A percentile compares a stretch with the other conserved stretches of the same genome.
These are phyloP conservation scores for Candolleomyces aberdarensis DNA, from an alignment of 768 basidiomycete genomes.

Conservation along the genomic window DNA sequence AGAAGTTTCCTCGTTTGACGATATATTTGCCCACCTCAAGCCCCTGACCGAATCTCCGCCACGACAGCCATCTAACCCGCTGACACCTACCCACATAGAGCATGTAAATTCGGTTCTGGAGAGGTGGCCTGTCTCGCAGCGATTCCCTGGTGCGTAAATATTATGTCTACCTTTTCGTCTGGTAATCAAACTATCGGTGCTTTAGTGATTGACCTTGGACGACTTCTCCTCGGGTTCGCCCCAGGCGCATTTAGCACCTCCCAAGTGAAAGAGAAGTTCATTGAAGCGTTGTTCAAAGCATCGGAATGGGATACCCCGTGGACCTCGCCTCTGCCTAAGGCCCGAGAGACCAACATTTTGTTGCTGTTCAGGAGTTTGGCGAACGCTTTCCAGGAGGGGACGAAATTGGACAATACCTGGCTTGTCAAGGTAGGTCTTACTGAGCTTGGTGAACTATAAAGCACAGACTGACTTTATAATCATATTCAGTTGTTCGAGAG, in stretches of 20 bases:
- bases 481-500: slow-evolving; percentile 50
- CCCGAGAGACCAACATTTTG: slow-evolving; percentile 81
- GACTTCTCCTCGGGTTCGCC: slow-evolving; percentile 68
- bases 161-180: background rate
- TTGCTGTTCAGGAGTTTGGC: slow-evolving; percentile 76
- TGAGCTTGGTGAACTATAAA: slow-evolving; percentile 1
- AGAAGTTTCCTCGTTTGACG: slow-evolving; percentile 56
- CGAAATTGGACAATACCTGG: slow-evolving; percentile 46
- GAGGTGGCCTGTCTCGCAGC: slow-evolving; percentile 70
- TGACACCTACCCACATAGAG: slow-evolving; percentile 54
- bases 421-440: slow-evolving; percentile 41
- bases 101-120: slow-evolving; percentile 60
- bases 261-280: slow-evolving; percentile 47
- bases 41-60: slow-evolving; percentile 40
- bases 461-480: background rate
- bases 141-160: slow-evolving; percentile 60
- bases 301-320: slow-evolving; percentile 63
- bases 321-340: slow-evolving; percentile 57
- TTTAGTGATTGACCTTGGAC: slow-evolving; percentile 81
- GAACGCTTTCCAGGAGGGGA: slow-evolving; percentile 69
- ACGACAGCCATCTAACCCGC: slow-evolving; percentile 26
- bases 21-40: slow-evolving; percentile 58
- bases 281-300: slow-evolving; percentile 61
- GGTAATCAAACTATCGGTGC: background rate
- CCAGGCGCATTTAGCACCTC: slow-evolving; percentile 47